Conservation (phyloP, 345 rosid genomes). For the Aurinia saxatilis region DNA sequence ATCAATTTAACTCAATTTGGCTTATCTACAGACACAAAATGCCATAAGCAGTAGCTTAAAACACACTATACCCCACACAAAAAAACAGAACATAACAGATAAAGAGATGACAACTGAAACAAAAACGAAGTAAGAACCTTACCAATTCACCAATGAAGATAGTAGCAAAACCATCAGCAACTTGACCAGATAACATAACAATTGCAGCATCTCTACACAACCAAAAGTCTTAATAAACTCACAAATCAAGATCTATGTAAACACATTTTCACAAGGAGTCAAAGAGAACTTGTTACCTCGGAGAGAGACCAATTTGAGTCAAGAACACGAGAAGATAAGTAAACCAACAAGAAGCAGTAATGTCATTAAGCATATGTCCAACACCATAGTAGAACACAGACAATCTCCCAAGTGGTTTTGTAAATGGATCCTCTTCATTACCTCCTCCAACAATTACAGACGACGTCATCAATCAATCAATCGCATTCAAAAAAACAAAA, state of each 20-base stretch:
- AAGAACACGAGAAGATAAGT: conserved; percentile 82
- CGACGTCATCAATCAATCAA: conserved; percentile 20
- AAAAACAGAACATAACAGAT: no score
- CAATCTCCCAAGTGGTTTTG: conserved; percentile 61
- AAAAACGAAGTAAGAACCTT: not conserved
- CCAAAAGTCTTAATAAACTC: not conserved
- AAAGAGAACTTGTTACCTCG: conserved; percentile 40
- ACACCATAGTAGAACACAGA: conserved; percentile 75
- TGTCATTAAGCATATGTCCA: conserved; percentile 97
- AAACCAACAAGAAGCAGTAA: conserved; percentile 97
- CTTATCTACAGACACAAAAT: not conserved
- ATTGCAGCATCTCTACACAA: conserved; percentile 66
- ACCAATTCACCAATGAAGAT: conserved; percentile 87
- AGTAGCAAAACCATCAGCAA: conserved; percentile 88
- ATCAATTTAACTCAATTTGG: not conserved
- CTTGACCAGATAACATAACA: conserved; percentile 92
- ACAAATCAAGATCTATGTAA: not conserved
- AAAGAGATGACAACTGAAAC: no score
- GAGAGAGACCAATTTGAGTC: conserved; percentile 84
- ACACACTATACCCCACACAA: no score
- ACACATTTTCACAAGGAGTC: not conserved
- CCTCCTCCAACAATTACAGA: conserved; percentile 24
- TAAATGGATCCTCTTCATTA: conserved; percentile 38
- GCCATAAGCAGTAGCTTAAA: no score
- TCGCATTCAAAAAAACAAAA: not conserved